Evolutionary conservation across 139 green algal species (phyloP), one percentile per base, ranked within the genome.

Genomic region (Volvox africanus): DNA sequence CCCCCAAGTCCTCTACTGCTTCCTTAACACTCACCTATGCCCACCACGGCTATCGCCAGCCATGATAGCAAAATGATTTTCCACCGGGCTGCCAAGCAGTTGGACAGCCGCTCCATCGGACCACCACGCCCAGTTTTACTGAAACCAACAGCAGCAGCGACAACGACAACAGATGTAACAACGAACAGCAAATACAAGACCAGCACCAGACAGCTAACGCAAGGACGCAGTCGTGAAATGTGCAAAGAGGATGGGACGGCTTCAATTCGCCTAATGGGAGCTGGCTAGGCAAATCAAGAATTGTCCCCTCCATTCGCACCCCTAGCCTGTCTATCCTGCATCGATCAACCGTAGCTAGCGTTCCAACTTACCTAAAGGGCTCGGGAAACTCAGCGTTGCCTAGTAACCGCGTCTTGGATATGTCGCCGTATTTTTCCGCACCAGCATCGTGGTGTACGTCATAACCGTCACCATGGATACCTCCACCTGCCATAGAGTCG

Each of bases 31-130:
- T 37, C 67, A 89, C 67, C 67, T 81, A 89, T 89, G 1, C 83
- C 83, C 11, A 89, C 83, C 33, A 89, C 26, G 14, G 67, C 67
- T 2, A 89, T 68, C 9, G 67, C 83, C 36, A 89, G 24, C 83
- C 83, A 89, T 17, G 83, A 65, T 24, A 89, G 83, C 24, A 89
- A 3, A 9, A 89, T 26, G 3, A 89, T 30, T 37, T 80, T 80
- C 83, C 83, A 89, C 1, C 36, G 35, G 26, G 83, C 33, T 3
- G 62, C 83, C 24, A 89, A 37, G 9, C 36, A 21, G 24, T 89
- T n/a, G 28, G 35, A 28, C 36, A 89, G 68, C 62, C 83, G 83
- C 26, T 37, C 1, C 16, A 80, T 20, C 26, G 68, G 68, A 16
- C 83, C 68, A 35, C 83, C 83, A 0, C 22, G 20, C 1, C 67